Evolutionary conservation across 306 rosid genomes (phyloP).

Genomic region (Rosa rugosa): DNA sequence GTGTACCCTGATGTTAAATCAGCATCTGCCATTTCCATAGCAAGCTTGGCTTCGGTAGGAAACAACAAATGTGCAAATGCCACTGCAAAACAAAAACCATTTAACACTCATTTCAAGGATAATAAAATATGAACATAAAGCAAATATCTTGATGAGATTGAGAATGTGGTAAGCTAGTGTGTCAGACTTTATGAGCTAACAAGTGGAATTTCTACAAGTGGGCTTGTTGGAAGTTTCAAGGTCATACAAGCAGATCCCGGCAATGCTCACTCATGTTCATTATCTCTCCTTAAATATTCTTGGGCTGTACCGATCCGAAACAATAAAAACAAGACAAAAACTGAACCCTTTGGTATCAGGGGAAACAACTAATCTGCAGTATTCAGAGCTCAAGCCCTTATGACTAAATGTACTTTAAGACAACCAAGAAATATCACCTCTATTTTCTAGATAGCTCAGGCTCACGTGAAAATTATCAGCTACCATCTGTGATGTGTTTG

Average conservation of each 20-base stretch:
- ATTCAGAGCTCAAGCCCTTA: neutral
- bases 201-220: neutral
- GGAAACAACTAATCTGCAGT: neutral
- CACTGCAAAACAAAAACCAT: conserved; percentile 49
- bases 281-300: neutral
- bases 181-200: neutral
- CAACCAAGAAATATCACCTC: conserved; percentile 58
- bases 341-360: neutral
- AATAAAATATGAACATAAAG: neutral
- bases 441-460: conserved; percentile 72
- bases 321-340: neutral
- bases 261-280: neutral
- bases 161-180: neutral
- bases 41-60: conserved; percentile 88
- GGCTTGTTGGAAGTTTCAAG: neutral
- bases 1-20: conserved; percentile 33
- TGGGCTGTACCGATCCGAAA: neutral
- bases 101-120: conserved; percentile 11
- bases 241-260: neutral
- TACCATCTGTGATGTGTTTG: conserved; percentile 42
- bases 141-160: neutral
- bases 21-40: conserved; percentile 73
- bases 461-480: conserved; percentile 60
- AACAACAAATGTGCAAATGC: conserved; percentile 67
- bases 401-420: neutral